Evolutionary conservation across 352 stramenopile genomes (phyloP).

Genomic region (Proteromonas lacertae): DNA sequence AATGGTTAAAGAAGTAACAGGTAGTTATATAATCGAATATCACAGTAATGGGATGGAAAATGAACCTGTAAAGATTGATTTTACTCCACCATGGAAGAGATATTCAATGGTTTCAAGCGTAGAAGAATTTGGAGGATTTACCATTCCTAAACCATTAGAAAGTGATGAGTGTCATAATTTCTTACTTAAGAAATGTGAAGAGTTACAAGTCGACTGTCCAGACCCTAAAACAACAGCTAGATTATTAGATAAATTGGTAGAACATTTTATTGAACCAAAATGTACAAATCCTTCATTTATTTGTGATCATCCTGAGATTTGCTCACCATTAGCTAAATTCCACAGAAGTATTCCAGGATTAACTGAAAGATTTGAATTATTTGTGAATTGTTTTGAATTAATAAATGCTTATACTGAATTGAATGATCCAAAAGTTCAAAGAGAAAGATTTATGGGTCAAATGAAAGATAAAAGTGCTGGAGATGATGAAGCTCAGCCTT

Average conservation of each 20-base stretch:
- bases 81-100: constrained; percentile 79
- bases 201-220: constrained; percentile 47
- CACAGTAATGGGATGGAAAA: constrained; percentile 24
- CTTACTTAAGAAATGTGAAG: constrained; percentile 35
- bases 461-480: constrained; percentile 21
- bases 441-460: constrained; percentile 69
- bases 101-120: constrained; percentile 77
- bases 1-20: constrained; percentile 80
- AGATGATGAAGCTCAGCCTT: constrained; percentile 35
- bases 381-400: constrained; percentile 47
- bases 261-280: constrained; percentile 69
- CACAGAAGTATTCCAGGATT: constrained; percentile 57
- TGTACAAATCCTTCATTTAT: constrained; percentile 83
- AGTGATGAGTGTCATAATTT: constrained; percentile 23
- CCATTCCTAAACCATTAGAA: constrained; percentile 25
- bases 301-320: constrained; percentile 80
- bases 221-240: constrained; percentile 62
- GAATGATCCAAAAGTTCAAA: constrained; percentile 84
- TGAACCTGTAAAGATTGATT: constrained; percentile 46
- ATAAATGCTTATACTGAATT: constrained; percentile 96
- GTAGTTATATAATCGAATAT: constrained; percentile 54
- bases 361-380: constrained; percentile 91
- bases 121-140: constrained; percentile 16
- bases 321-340: constrained; percentile 74
- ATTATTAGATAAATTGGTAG: constrained; percentile 84